These are phyloP conservation scores for Glonium stellatum DNA, from an alignment of 495 filamentous ascomycete species.

Conservation along the genomic window DNA sequence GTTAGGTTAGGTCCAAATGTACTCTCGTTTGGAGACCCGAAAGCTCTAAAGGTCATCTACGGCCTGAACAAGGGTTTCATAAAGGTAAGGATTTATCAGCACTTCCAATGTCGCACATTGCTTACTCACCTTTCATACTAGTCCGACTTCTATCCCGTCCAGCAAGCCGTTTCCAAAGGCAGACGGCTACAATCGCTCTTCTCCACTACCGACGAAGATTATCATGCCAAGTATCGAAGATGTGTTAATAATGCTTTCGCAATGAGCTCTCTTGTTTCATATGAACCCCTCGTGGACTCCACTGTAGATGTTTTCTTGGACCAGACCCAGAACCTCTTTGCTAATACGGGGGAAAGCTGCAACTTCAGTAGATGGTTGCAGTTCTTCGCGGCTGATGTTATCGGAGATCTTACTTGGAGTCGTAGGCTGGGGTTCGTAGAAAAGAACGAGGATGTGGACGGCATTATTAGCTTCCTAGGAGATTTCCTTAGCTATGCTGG, in stretches of 20 bases:
- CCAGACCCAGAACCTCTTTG: slow-evolving; percentile 57
- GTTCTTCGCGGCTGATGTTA: slow-evolving; percentile 72
- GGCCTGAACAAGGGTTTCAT: slow-evolving; percentile 75
- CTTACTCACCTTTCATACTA: slow-evolving; percentile 25
- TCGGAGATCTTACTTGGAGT: slow-evolving; percentile 47
- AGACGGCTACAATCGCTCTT: slow-evolving; percentile 65
- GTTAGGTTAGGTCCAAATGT: slow-evolving; percentile 63
- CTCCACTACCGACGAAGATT: slow-evolving; percentile 65
- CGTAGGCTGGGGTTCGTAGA: slow-evolving; percentile 38
- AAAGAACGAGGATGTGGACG: slow-evolving; percentile 37
- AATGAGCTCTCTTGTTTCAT: slow-evolving; percentile 63
- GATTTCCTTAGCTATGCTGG: slow-evolving; percentile 44
- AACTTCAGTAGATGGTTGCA: slow-evolving; percentile 69
- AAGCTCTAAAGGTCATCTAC: slow-evolving; percentile 66
- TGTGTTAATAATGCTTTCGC: slow-evolving; percentile 67
- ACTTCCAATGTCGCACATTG: slow-evolving; percentile 3
- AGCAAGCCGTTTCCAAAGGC: slow-evolving; percentile 58
- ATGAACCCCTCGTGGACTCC: slow-evolving; percentile 67
- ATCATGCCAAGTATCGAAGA: slow-evolving; percentile 62
- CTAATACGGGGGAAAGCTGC: slow-evolving; percentile 44
- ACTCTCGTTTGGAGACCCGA: slow-evolving; percentile 60
- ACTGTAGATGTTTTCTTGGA: slow-evolving; percentile 56
- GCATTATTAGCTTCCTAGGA: slow-evolving; percentile 38
- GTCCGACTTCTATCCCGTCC: slow-evolving; percentile 67
- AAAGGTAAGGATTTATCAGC: slow-evolving; percentile 47